These are phyloP conservation scores for Aspergillus carbonarius DNA, from an alignment of 2,329 filamentous ascomycete species.

Conservation along the genomic window DNA sequence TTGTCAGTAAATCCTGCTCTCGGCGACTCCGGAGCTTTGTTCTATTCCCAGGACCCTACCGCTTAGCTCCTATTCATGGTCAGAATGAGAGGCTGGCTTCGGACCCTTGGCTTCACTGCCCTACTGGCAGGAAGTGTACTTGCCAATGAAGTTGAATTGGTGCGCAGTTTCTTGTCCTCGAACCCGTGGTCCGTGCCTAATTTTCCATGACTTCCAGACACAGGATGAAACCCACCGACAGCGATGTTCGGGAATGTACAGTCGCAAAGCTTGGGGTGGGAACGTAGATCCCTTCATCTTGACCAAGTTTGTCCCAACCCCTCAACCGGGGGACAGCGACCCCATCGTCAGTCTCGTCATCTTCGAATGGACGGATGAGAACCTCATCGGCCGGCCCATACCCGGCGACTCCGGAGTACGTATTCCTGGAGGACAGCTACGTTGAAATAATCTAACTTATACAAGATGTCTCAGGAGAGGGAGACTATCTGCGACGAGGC, in stretches of 20 bases:
- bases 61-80: slow-evolving; percentile 24
- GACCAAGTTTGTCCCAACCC: slow-evolving; percentile 70
- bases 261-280: slow-evolving; percentile 82
- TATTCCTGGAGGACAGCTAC: neutral
- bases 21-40: slow-evolving; percentile 24
- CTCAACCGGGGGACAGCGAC: slow-evolving; percentile 62
- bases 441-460: slow-evolving; percentile 31
- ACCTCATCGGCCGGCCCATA: slow-evolving; percentile 69
- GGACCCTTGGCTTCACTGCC: slow-evolving; percentile 37
- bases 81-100: slow-evolving; percentile 43
- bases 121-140: slow-evolving; percentile 39
- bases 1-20: slow-evolving; percentile 14
- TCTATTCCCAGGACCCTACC: neutral
- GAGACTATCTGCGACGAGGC: slow-evolving; percentile 74
- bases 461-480: slow-evolving; percentile 44
- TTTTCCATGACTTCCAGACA: slow-evolving; percentile 53
- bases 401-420: slow-evolving; percentile 57
- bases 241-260: slow-evolving; percentile 93
- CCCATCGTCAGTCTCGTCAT: slow-evolving; percentile 80
- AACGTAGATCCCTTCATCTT: slow-evolving; percentile 85
- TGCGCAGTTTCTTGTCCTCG: slow-evolving; percentile 24
- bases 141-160: slow-evolving; percentile 49
- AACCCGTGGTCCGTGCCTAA: neutral
- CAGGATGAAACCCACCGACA: slow-evolving; percentile 74
- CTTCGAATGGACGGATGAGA: slow-evolving; percentile 89